Conservation (phyloP, 257 asterid species). For the Cinchona pubescens region DNA sequence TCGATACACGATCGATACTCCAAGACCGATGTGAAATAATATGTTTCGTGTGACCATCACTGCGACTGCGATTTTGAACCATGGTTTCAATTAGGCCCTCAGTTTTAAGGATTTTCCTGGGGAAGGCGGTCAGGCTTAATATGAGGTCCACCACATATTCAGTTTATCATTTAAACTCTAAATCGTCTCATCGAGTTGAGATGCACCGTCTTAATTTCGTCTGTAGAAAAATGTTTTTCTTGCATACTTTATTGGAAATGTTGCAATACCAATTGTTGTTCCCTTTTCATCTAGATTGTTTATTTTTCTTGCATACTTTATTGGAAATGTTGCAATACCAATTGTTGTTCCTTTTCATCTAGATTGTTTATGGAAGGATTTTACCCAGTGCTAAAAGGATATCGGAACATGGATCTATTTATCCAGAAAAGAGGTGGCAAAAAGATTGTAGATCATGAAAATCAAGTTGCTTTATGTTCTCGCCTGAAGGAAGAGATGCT, state of each 20-base stretch:
- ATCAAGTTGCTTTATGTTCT: constrained; percentile 33
- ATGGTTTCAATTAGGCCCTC: not conserved
- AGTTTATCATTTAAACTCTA: too few relatives aligned
- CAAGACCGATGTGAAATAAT: too few relatives aligned
- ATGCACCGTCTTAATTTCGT: not conserved
- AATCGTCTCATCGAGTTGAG: not conserved
- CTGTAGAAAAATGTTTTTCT: not conserved
- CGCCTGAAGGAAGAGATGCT: constrained; percentile 48
- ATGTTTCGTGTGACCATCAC: too few relatives aligned
- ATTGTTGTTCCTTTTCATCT: constrained; percentile 14
- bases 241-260: not conserved
- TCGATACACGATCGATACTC: too few relatives aligned
- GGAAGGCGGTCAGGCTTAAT: not conserved
- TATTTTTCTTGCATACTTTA: too few relatives aligned
- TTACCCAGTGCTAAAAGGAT: constrained; percentile 33
- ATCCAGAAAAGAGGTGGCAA: constrained; percentile 39
- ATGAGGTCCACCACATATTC: not conserved
- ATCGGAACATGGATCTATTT: constrained; percentile 42
- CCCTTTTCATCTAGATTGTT: constrained; percentile 34
- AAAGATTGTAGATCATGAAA: constrained; percentile 41
- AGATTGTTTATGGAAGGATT: constrained; percentile 51
- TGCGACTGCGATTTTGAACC: too few relatives aligned
- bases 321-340: constrained; percentile 1
- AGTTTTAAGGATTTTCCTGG: not conserved
- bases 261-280: constrained; percentile 6